phyloP scores from a whole-genome alignment of 2,329 filamentous ascomycete species.

The Claviceps digitariae region DNA sequence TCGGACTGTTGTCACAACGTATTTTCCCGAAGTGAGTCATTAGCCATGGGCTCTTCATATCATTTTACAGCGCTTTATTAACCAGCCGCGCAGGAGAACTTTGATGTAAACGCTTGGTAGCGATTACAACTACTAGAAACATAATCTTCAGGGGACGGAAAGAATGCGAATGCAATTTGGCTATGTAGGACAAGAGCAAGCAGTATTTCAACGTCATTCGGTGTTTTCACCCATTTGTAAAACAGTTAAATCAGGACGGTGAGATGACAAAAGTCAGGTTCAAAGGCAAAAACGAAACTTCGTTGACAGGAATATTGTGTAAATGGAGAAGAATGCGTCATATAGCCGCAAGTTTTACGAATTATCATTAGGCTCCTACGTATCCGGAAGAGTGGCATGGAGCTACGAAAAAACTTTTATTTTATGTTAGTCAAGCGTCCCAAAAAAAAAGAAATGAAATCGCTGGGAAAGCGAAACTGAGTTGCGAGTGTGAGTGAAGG shows the following conservation, averaged over 20 bases:
- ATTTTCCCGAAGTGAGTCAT: constrained; percentile 70
- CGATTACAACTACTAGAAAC: neutral
- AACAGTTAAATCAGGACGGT: constrained; percentile 6
- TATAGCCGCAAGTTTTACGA: neutral
- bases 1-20: constrained; percentile 89
- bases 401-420: constrained; percentile 4
- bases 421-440: constrained; percentile 3
- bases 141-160: neutral
- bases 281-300: neutral
- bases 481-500: constrained; percentile 1
- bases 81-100: constrained; percentile 60
- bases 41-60: neutral
- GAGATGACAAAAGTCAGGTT: neutral
- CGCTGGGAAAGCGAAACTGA: neutral
- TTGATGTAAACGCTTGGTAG: constrained; percentile 83
- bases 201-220: neutral
- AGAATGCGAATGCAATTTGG: constrained; percentile 3
- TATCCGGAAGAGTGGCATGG: neutral
- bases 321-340: neutral
- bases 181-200: constrained; percentile 3
- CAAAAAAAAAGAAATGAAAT: too few species aligned
- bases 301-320: constrained; percentile 1
- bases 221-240: constrained; percentile 7
- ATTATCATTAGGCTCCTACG: neutral
- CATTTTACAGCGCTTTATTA: constrained; percentile 10